A percentile compares a stretch with the other conserved stretches of the same genome.
These are phyloP conservation scores for Setaria viridis DNA, from an alignment of 202 grass and related monocot species.

Conservation along the genomic window DNA sequence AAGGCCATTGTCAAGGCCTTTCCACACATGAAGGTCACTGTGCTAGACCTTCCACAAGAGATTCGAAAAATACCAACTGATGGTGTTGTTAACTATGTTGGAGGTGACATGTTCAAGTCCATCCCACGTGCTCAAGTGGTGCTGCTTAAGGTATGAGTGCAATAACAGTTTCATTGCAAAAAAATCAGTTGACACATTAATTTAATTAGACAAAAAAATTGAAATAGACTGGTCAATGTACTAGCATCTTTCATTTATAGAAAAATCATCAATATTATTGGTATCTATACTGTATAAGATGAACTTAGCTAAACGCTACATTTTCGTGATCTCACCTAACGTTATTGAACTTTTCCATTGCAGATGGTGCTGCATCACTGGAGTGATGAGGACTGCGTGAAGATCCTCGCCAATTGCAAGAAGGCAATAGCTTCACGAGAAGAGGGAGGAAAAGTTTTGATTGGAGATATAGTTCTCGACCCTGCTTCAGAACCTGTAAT, in stretches of 20 bases:
- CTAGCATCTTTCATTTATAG: not conserved
- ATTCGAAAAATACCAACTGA: conserved; percentile 5
- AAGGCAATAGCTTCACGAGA: conserved; percentile 51
- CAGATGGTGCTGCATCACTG: conserved; percentile 57
- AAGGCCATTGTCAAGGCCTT: conserved; percentile 23
- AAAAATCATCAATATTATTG: not conserved
- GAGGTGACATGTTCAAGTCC: conserved; percentile 43
- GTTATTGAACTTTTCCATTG: not conserved
- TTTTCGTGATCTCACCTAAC: not conserved
- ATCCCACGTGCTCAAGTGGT: conserved; percentile 34
- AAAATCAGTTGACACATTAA: not conserved
- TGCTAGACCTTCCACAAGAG: conserved; percentile 35
- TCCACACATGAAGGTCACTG: conserved; percentile 31
- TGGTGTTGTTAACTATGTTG: conserved; percentile 28
- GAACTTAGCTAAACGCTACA: not conserved
- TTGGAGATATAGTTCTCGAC: conserved; percentile 49
- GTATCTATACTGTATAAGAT: not conserved
- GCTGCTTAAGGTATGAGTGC: conserved; percentile 25
- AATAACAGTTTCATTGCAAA: not conserved
- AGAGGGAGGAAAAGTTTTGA: conserved; percentile 52
- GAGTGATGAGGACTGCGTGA: conserved; percentile 50
- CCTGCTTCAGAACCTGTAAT: not conserved
- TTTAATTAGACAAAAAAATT: not conserved
- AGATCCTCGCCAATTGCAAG: conserved; percentile 52
- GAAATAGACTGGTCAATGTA: not conserved